Base-by-base conservation (phyloP, 495 filamentous ascomycete species). In the Hyphodiscus hymeniophilus region DNA sequence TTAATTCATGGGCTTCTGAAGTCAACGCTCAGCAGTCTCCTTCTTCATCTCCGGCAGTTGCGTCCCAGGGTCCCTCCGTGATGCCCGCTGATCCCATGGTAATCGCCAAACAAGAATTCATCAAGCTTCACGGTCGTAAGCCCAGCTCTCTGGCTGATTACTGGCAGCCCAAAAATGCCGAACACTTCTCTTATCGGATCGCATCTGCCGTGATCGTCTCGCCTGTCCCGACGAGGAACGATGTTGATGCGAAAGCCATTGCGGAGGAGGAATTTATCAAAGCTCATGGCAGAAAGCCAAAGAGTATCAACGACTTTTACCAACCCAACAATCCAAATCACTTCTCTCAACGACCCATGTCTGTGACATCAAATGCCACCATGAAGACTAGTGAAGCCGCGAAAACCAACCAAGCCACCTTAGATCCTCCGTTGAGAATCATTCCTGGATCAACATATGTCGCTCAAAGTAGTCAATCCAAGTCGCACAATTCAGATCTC, bases 321-420 rank as follows among this genome's bases (percentile, higher is more conserved):
- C 51, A 59, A 48, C 52, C 52, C 6, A 59, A 55, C 16, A 55
- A 55, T 32, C 45, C 45, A 7, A 21, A 39, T 10, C 51, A 55
- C 39, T 28, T 20, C 7, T 28, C 51, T 6, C 24, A 41, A 15
- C 51, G 42, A 3, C 43, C 51, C n/a, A 21, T 18, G 23, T 54
- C 51, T 20, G 10, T 1, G 8, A 18, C 32, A n/a, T 47, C 48
- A 13, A 51, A 16, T 7, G 22, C 26, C 1, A 38, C 48, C 3
- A 43, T 18, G 18, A 51, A 41, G 20, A 55, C 39, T 7, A 20
- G 28, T 18, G 47, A 31, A 44, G 38, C 52, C 1, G 22, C 23
- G 3, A 42, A 16, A 11, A 24, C 31, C 2, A 33, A 33, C 13
- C 36, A 18, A 21, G 33, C 12, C 11, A n/a, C 11, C 18, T 10